Conservation (phyloP, 139 green algal genomes). For the Chlorella sorokiniana region DNA sequence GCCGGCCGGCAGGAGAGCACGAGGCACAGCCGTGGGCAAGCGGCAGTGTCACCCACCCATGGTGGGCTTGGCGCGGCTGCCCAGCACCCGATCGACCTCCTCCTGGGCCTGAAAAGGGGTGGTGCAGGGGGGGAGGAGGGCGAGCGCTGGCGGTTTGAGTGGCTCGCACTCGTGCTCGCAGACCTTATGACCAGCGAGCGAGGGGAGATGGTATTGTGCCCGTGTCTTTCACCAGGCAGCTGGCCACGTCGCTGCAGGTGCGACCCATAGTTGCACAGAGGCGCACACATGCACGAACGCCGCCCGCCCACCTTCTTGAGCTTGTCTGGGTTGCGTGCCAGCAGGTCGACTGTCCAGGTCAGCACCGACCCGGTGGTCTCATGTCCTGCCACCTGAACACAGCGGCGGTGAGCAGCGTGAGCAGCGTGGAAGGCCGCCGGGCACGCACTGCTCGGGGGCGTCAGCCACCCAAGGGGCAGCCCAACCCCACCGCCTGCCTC, state of each 20-base stretch:
- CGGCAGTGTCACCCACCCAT: slow-evolving; percentile 12
- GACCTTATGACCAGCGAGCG: too few species aligned
- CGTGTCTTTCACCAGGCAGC: too few species aligned
- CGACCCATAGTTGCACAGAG: too few species aligned
- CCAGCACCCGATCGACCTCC: slow-evolving; percentile 92
- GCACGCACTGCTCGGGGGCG: too few species aligned
- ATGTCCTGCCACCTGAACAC: slow-evolving; percentile 85
- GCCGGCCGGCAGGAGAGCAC: too few species aligned
- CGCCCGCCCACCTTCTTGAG: slow-evolving; percentile 67
- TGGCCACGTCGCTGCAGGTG: too few species aligned
- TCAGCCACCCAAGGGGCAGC: background rate
- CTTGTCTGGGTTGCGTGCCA: slow-evolving; percentile 84
- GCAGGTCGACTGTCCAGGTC: slow-evolving; percentile 97
- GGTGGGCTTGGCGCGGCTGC: slow-evolving; percentile 42
- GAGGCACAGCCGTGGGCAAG: too few species aligned
- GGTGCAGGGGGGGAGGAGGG: background rate
- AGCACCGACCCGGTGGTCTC: slow-evolving; percentile 98
- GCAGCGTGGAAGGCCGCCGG: too few species aligned
- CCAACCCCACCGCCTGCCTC: background rate
- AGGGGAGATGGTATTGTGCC: too few species aligned
- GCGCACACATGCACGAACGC: background rate
- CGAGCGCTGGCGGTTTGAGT: background rate
- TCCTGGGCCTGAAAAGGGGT: slow-evolving; percentile 64
- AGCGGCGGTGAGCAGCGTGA: too few species aligned
- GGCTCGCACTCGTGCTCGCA: too few species aligned